Base-by-base conservation (phyloP, 2,329 filamentous ascomycete species). In the Hypoxylon rubiginosum region DNA sequence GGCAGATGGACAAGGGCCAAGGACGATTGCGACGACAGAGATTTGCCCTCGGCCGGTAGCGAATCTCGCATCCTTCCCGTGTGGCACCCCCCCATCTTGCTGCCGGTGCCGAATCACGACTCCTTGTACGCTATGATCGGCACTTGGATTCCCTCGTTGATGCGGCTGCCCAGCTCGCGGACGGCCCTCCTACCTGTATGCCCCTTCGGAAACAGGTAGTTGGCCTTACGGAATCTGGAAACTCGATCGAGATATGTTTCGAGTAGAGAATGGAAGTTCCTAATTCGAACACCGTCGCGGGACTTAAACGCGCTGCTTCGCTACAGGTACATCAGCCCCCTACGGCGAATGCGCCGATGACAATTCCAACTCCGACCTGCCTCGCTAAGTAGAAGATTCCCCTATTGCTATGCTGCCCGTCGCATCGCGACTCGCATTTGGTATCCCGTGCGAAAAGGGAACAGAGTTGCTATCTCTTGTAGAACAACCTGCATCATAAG, bases 141-240 rank as follows among this genome's bases (percentile, higher is more conserved):
- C 67, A 69, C 69, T 66, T 67, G 61, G 62, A 50, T 67, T 68
- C 60, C 69, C 64, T 55, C 66, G 62, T 68, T 62, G 52, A 62
- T 58, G 60, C 56, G 59, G 57, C 50, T 54, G 57, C 55, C 58
- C 61, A 64, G 48, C 54, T 59, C 60, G 39, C 17, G 30, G 55
- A 7, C 7, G 4, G n/a, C 51, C 45, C 55, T 53, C 56, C 46
- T 19, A 43, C 39, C 48, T 56, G 28, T 55, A 50, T 9, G 9
- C 26, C 21, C 26, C 21, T 43, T 55, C 46, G 61, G 68, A 63
- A 69, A 50, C 58, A 24, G 21, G 21, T 51, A 45, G 61, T 39
- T 39, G 34, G 15, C 53, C 55, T 69, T 67, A 60, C 64, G 53
- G 64, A 56, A 67, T 67, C 36, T 51, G 64, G 69, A 66, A 71